Base-by-base conservation (phyloP, 495 filamentous ascomycete species). In the Poronia punctata region DNA sequence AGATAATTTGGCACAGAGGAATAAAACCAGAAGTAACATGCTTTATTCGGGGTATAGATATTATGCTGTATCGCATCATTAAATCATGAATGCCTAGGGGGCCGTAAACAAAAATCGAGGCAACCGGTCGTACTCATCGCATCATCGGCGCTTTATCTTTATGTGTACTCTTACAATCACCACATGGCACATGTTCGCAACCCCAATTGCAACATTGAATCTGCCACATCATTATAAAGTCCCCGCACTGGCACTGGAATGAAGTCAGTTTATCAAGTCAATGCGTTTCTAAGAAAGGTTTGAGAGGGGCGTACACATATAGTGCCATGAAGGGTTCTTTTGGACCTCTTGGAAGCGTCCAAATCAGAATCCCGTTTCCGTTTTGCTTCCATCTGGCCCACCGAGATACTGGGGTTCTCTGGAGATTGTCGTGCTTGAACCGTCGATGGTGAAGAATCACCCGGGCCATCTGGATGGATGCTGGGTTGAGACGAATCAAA, bases 151-250 rank as follows among this genome's bases (percentile, higher is more conserved):
- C n/a, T n/a, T n/a, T n/a, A n/a, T n/a, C n/a, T n/a, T n/a, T n/a
- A n/a, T n/a, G n/a, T n/a, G n/a, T n/a, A 26, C 23, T 36, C 0
- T 19, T 28, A 21, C 52, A 58, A 41, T 53, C 22, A 12, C 5
- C 30, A 26, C 55, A 59, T 25, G 48, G 12, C 31, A 11, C 49
- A 34, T 59, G 55, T 5, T 53, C 40, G 18, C 55, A 59, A 18
- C 41, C 36, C n/a, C 31, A 41, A 21, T 50, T 56, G 16, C 34
- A 46, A 20, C 55, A 53, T 26, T 53, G 49, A 22, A 21, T 38
- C 25, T 23, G 44, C 16, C 33, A 46, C 17, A 41, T 30, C 15
- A 45, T 48, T 40, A 59, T 45, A 2, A 38, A 28, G 12, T 59
- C 49, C 7, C 20, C 25, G 8, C 55, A 59, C 5, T 38, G 10